phyloP scores from a whole-genome alignment of 2,329 filamentous ascomycete species.

The Berkeleyomyces rouxiae region DNA sequence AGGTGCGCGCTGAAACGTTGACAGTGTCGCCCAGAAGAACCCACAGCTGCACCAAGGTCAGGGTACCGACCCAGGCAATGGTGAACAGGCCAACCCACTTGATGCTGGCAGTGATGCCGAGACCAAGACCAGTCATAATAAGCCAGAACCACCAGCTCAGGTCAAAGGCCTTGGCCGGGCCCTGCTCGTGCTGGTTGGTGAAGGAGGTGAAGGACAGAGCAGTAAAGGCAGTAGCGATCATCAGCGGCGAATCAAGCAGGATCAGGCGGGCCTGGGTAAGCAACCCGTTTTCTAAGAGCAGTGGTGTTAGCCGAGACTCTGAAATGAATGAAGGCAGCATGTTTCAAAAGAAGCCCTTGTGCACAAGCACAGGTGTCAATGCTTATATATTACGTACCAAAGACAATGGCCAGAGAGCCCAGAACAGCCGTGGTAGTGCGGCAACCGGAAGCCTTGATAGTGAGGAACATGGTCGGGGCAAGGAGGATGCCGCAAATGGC shows the following conservation, averaged over 20 bases:
- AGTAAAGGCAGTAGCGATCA: slow-evolving; percentile 85
- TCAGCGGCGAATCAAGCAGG: slow-evolving; percentile 83
- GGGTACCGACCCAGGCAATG: slow-evolving; percentile 87
- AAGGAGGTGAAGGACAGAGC: slow-evolving; percentile 83
- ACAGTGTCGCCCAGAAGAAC: slow-evolving; percentile 77
- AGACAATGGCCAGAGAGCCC: slow-evolving; percentile 75
- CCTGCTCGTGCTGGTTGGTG: slow-evolving; percentile 90
- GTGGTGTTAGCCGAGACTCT: background rate
- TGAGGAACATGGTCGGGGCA: slow-evolving; percentile 86
- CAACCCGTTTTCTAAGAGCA: slow-evolving; percentile 66
- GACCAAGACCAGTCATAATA: slow-evolving; percentile 62
- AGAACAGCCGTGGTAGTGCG: slow-evolving; percentile 70
- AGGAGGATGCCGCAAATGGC: slow-evolving; percentile 77
- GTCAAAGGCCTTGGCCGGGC: slow-evolving; percentile 72
- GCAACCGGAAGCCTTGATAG: slow-evolving; percentile 78
- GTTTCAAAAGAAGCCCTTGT: too few species aligned
- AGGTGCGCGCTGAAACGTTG: slow-evolving; percentile 69
- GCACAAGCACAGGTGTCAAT: too few species aligned
- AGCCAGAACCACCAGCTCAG: slow-evolving; percentile 98
- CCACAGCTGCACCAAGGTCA: slow-evolving; percentile 90
- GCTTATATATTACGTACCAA: slow-evolving; percentile 44
- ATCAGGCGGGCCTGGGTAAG: slow-evolving; percentile 91
- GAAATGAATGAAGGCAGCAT: background rate
- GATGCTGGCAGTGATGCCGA: slow-evolving; percentile 84
- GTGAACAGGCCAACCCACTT: slow-evolving; percentile 99